Conservation (phyloP, 176 grass and related monocot genomes). For the Cocos nucifera region DNA sequence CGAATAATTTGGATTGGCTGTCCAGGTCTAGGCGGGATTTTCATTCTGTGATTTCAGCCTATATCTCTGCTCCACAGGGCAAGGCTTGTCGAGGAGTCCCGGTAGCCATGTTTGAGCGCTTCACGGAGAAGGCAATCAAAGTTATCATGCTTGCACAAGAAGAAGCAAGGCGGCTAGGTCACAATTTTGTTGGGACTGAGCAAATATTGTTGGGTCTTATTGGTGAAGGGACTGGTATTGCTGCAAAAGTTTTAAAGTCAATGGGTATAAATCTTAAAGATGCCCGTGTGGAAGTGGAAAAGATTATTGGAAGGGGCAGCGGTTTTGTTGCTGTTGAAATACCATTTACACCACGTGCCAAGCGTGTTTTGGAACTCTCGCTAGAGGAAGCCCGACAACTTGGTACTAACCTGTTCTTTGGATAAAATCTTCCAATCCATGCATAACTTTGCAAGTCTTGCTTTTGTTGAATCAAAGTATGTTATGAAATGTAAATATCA, state of each 20-base stretch:
- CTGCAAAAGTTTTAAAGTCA: conserved; percentile 88
- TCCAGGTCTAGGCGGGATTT: conserved; percentile 38
- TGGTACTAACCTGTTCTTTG: conserved; percentile 27
- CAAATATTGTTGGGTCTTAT: conserved; percentile 87
- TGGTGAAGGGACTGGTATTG: conserved; percentile 82
- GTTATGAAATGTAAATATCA: too few species aligned
- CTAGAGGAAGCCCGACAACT: conserved; percentile 93
- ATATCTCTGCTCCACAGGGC: conserved; percentile 33
- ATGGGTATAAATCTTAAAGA: conserved; percentile 98
- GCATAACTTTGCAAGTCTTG: too few species aligned
- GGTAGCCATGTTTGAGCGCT: conserved; percentile 77
- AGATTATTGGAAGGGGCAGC: conserved; percentile 82
- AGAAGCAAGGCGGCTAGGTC: conserved; percentile 76
- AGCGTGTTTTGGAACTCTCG: conserved; percentile 82
- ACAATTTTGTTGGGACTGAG: conserved; percentile 96
- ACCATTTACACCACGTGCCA: conserved; percentile 96
- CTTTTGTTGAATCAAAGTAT: too few species aligned
- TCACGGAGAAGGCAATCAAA: conserved; percentile 94
- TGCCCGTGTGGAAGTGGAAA: conserved; percentile 87
- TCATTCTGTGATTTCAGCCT: conserved; percentile 36
- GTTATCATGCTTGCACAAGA: conserved; percentile 96
- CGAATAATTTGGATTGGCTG: conserved; percentile 40
- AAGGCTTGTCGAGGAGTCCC: conserved; percentile 37
- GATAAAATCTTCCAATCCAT: too few species aligned
- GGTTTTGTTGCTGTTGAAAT: conserved; percentile 99